A percentile compares a stretch with the other conserved stretches of the same genome.
These are phyloP conservation scores for Coemansia furcata DNA, from an alignment of 192 early-diverging fungal genomes.

Conservation along the genomic window DNA sequence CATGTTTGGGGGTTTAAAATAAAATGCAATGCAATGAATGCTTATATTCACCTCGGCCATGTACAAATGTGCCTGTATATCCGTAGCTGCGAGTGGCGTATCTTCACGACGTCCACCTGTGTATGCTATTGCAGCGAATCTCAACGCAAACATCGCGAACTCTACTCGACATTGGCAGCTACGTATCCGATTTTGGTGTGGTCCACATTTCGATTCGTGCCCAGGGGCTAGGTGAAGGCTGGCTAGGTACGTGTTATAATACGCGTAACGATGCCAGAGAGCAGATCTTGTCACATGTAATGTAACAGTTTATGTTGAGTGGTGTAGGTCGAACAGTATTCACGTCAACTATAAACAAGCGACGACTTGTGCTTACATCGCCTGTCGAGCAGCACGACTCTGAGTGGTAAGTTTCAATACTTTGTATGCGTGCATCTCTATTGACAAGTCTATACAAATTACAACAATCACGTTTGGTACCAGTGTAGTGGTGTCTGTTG, in stretches of 20 bases:
- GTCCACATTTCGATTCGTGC: conserved; percentile 15
- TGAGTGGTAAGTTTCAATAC: conserved; percentile 10
- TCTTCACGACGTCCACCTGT: conserved; percentile 40
- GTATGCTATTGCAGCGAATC: conserved; percentile 23
- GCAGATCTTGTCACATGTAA: not conserved
- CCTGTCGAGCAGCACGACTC: conserved; percentile 5
- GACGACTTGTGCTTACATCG: not conserved
- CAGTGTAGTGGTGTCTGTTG: conserved; percentile 14
- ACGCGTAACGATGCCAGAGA: not conserved
- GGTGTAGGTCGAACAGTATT: conserved; percentile 8
- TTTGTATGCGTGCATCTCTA: not conserved
- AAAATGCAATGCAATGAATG: not conserved
- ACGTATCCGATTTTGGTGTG: conserved; percentile 10
- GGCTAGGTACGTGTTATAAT: conserved; percentile 16
- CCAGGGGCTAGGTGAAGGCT: conserved; percentile 24
- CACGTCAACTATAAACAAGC: conserved; percentile 7
- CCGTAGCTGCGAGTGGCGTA: conserved; percentile 22
- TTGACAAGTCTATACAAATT: not conserved
- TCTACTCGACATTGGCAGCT: conserved; percentile 9
- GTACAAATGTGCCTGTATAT: not conserved
- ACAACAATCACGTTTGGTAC: not conserved
- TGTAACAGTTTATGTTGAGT: not conserved
- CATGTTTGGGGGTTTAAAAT: not conserved
- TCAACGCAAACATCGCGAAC: not conserved
- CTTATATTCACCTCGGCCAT: not conserved